Percentiles rank a stretch among this genome's conserved stretches.
These are phyloP conservation scores for Rauvolfia tetraphylla DNA, from an alignment of 257 asterid genomes.

Conservation along the genomic window DNA sequence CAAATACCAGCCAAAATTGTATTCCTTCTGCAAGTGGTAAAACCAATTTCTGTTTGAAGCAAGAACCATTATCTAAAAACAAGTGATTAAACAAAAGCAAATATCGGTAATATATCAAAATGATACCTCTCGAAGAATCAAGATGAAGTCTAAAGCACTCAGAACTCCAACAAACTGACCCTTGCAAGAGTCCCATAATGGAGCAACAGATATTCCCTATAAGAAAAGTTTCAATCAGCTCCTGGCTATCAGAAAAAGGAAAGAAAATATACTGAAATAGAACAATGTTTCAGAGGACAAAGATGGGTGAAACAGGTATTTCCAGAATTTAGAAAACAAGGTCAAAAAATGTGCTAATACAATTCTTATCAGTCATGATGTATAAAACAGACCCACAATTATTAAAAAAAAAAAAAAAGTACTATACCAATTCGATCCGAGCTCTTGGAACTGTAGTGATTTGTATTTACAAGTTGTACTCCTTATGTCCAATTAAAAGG, in stretches of 20 bases:
- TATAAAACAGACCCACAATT: too few species aligned
- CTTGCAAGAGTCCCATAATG: slow-evolving; percentile 64
- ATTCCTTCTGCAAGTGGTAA: neutral
- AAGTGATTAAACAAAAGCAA: neutral
- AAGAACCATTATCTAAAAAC: neutral
- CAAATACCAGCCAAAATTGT: neutral
- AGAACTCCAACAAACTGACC: slow-evolving; percentile 71
- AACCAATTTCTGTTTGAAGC: neutral
- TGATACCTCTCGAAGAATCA: slow-evolving; percentile 67
- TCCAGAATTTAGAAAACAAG: neutral
- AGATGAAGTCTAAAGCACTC: slow-evolving; percentile 68
- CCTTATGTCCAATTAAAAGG: neutral
- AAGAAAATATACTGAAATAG: neutral
- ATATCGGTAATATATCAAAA: neutral
- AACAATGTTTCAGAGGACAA: neutral
- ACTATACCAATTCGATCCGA: too few species aligned
- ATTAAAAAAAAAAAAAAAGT: too few species aligned
- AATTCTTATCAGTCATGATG: too few species aligned
- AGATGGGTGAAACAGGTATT: neutral
- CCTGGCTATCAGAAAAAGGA: slow-evolving; percentile 12
- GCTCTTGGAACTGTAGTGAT: neutral
- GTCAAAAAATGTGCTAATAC: neutral
- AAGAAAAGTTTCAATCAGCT: slow-evolving; percentile 24
- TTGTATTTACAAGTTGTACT: neutral
- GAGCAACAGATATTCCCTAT: slow-evolving; percentile 67